These are phyloP conservation scores for Paxillus rubicundulus DNA, from an alignment of 768 basidiomycete species.

Conservation along the genomic window DNA sequence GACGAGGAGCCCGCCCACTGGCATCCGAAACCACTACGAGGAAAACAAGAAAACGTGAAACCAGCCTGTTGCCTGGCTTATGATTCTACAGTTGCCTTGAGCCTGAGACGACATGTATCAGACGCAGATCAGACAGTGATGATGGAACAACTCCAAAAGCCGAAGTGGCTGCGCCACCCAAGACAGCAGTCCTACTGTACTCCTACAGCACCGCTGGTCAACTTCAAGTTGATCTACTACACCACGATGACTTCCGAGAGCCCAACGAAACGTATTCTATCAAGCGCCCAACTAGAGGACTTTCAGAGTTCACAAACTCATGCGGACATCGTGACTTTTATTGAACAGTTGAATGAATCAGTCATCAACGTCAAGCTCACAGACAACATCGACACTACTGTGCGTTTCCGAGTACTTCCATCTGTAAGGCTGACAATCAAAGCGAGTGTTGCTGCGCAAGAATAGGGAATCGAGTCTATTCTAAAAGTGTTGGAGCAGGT, in stretches of 20 bases:
- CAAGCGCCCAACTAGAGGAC: conserved; percentile 71
- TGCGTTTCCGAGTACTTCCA: conserved; percentile 36
- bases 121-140: no score
- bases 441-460: conserved; percentile 9
- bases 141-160: no score
- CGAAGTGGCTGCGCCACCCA: no score
- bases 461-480: conserved; percentile 62
- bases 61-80: no score
- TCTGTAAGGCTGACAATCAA: conserved; percentile 1
- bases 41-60: no score
- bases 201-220: no score
- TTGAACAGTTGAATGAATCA: conserved; percentile 71
- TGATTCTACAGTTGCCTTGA: no score
- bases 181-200: no score
- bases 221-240: conserved; percentile 1
- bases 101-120: no score
- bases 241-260: conserved; percentile 40
- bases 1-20: no score
- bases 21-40: no score
- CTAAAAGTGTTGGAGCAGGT: conserved; percentile 65
- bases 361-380: conserved; percentile 76
- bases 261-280: conserved; percentile 74
- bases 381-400: conserved; percentile 59
- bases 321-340: conserved; percentile 61
- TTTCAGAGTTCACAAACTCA: conserved; percentile 79